A percentile compares a stretch with the other conserved stretches of the same genome.
Evolutionary conservation across 1,284 basidiomycete species (phyloP).

Genomic region (Fomitopsis pinicola): DNA sequence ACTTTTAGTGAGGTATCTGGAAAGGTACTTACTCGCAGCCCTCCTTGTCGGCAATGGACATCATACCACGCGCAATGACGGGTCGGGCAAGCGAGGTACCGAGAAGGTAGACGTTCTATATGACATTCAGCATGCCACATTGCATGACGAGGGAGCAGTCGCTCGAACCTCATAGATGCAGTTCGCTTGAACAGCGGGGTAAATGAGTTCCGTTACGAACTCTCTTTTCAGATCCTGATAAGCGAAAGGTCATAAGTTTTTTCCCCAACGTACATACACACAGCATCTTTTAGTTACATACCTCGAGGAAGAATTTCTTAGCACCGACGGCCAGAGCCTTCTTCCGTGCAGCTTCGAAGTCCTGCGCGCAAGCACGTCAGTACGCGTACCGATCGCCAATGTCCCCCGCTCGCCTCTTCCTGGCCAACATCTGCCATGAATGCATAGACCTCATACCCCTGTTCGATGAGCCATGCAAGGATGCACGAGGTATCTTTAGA

Average conservation of each 20-base stretch:
- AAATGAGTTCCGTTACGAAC: conserved; percentile 96
- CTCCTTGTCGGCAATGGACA: conserved; percentile 85
- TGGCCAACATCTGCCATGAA: conserved; percentile 99
- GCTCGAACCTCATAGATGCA: conserved; percentile 89
- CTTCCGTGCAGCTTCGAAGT: conserved; percentile 89
- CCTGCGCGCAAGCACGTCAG: conserved; percentile 41
- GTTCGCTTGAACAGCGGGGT: conserved; percentile 97
- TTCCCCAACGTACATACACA: not conserved
- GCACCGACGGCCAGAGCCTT: conserved; percentile 95
- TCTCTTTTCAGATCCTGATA: conserved; percentile 88
- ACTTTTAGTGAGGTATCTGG: not conserved
- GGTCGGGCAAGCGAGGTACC: conserved; percentile 97
- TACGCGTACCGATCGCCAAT: not conserved
- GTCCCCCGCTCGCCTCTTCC: conserved; percentile 68
- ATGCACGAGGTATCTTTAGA: conserved; percentile 89
- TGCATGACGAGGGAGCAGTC: not conserved
- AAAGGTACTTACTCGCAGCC: conserved; percentile 77
- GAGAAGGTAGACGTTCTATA: conserved; percentile 91
- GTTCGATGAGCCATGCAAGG: conserved; percentile 94
- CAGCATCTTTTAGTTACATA: conserved; percentile 22
- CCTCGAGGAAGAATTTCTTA: conserved; percentile 92
- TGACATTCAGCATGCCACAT: not conserved
- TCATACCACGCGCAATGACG: conserved; percentile 99
- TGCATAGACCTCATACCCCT: conserved; percentile 95
- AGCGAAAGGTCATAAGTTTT: not conserved